Evolutionary conservation across 495 filamentous ascomycete species (phyloP), one percentile per base, ranked within the genome.

Genomic region (Cercophora sp.): DNA sequence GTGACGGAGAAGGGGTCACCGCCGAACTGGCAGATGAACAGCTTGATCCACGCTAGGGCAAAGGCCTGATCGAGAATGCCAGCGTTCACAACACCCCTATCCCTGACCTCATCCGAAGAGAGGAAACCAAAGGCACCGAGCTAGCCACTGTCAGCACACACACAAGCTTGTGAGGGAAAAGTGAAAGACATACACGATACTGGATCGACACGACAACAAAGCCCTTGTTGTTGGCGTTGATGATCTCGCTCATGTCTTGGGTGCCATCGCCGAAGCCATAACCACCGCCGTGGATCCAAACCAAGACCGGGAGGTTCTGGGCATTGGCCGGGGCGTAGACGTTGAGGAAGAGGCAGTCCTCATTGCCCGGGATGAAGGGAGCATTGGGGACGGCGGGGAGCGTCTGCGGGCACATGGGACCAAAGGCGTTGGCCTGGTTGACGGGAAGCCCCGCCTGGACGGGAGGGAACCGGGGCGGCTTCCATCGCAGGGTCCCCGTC

Each of bases 1-100:
- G 86, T 88, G 31, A 89, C 78, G 40, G 74, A 65, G 4, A 64
- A 51, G 0, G 78, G 72, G 58, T 90, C 76, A 18, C 88, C 88
- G 10, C 87, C 86, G 55, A 91, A 91, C 50, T 67, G 50, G 48
- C 65, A 62, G 51, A 91, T 89, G 61, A 89, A 68, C 51, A 79
- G 72, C 54, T 86, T 75, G 8, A 91, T 78, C 88, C 88, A 93
- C 27, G 86, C 66, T 27, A 91, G 69, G 11, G 84, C 86, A 55
- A 86, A 72, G 6, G 78, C 72, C 57, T 87, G 83, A 59, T 92
- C 88, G 6, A 64, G 59, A 5, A 64, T 51, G 24, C 63, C 63
- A 27, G 63, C 63, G 15, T 66, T 66, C 48, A 64, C 63, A 4
- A 50, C 61, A 13, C 63, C 63, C 23, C 43, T 56, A 0, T 54